Evolutionary conservation across 352 stramenopile genomes (phyloP).

Genomic region (Globisporangium megalacanthum): DNA sequence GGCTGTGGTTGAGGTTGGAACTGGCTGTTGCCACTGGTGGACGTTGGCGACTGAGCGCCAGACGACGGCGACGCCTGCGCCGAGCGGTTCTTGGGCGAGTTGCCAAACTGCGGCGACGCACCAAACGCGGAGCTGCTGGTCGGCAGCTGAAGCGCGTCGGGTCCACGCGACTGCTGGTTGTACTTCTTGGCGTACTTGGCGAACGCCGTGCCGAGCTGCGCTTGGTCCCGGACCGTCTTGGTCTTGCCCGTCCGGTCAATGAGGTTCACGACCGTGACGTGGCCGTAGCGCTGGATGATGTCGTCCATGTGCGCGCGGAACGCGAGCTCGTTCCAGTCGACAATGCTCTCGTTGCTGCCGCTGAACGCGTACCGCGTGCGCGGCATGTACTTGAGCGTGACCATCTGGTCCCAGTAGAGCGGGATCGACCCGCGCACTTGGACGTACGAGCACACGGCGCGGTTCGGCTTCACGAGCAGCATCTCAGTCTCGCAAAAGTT

Average conservation of each 20-base stretch:
- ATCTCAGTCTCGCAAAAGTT: slow-evolving; percentile 96
- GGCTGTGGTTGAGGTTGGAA: slow-evolving; percentile 3
- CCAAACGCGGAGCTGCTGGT: neutral
- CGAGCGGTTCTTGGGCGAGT: slow-evolving; percentile 32
- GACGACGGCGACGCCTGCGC: neutral
- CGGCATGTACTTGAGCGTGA: slow-evolving; percentile 92
- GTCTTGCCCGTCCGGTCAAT: slow-evolving; percentile 86
- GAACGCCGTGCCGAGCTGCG: slow-evolving; percentile 85
- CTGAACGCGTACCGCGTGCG: slow-evolving; percentile 65
- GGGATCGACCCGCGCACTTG: slow-evolving; percentile 95
- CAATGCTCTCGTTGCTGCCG: slow-evolving; percentile 44
- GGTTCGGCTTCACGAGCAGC: slow-evolving; percentile 64
- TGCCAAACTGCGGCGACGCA: slow-evolving; percentile 12
- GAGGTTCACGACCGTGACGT: slow-evolving; percentile 89
- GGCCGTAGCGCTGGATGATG: slow-evolving; percentile 64
- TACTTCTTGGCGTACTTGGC: slow-evolving; percentile 83
- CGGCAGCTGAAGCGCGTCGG: slow-evolving; percentile 15
- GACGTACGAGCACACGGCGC: slow-evolving; percentile 83
- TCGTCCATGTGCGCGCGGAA: slow-evolving; percentile 68
- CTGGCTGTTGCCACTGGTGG: slow-evolving; percentile 18
- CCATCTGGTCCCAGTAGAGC: slow-evolving; percentile 89
- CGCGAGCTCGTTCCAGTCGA: slow-evolving; percentile 69
- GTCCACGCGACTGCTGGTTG: slow-evolving; percentile 67
- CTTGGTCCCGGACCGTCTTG: slow-evolving; percentile 79
- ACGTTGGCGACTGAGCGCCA: neutral